Percentiles rank a stretch among this genome's conserved stretches.
Conservation (phyloP, 805 yeast species). For the Teunomyces atbi region DNA sequence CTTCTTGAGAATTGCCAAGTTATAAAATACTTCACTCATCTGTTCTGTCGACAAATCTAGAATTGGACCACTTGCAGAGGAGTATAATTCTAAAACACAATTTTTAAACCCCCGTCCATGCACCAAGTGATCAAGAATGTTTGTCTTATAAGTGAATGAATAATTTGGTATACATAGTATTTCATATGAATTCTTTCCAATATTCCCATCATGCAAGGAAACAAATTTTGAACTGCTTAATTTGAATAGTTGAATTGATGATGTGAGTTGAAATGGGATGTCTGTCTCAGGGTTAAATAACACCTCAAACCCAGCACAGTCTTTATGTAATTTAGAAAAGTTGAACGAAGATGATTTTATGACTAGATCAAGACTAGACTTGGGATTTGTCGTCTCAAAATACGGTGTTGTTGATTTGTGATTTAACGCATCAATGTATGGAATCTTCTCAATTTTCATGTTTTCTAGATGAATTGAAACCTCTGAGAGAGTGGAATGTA, state of each 20-base stretch:
- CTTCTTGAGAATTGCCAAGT: slow-evolving; percentile 29
- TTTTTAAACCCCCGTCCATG: slow-evolving; percentile 36
- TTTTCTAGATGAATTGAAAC: slow-evolving; percentile 28
- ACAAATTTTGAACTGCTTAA: slow-evolving; percentile 18
- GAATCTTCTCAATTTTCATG: slow-evolving; percentile 24
- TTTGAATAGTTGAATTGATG: slow-evolving; percentile 31
- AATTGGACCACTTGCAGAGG: slow-evolving; percentile 38
- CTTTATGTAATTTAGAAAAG: slow-evolving; percentile 17
- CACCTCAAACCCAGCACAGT: slow-evolving; percentile 40
- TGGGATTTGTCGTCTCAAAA: slow-evolving; percentile 18
- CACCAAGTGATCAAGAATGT: slow-evolving; percentile 30
- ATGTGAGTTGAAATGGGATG: slow-evolving; percentile 32
- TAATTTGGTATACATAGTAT: slow-evolving; percentile 35
- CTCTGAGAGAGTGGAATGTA: slow-evolving; percentile 23
- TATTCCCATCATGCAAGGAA: slow-evolving; percentile 4
- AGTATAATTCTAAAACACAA: slow-evolving; percentile 36
- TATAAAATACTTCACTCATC: slow-evolving; percentile 32
- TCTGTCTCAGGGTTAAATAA: slow-evolving; percentile 31
- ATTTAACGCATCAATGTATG: slow-evolving; percentile 25
- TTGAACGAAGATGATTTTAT: slow-evolving; percentile 28
- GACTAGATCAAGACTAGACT: slow-evolving; percentile 21
- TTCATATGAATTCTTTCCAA: slow-evolving; percentile 21
- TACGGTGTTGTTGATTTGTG: slow-evolving; percentile 19
- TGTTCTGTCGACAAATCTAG: slow-evolving; percentile 36
- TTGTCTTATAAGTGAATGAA: slow-evolving; percentile 34